Percentiles rank a stretch among this genome's conserved stretches.
Conservation (phyloP, 192 early-diverging fungal species). For the Irineochytrium annulatum region DNA sequence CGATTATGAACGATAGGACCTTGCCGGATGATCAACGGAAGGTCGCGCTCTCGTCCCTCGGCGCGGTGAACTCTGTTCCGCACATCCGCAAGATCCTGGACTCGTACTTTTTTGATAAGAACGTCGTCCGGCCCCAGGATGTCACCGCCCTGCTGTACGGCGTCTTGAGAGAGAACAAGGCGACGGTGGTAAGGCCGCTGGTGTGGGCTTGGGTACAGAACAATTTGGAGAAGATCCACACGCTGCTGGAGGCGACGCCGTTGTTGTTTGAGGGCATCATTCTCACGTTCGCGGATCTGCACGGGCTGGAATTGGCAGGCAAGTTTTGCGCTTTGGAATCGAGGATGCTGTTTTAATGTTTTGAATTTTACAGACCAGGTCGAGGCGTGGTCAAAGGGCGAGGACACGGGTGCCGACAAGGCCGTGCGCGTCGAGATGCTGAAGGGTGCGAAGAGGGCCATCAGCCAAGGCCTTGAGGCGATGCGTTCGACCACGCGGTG, state of each 20-base stretch:
- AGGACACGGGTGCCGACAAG: slow-evolving; percentile 14
- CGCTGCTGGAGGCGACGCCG: neutral
- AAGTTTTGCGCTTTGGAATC: too few relatives aligned
- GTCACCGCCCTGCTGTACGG: slow-evolving; percentile 6
- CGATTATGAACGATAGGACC: slow-evolving; percentile 32
- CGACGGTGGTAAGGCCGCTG: slow-evolving; percentile 12
- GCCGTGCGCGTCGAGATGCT: slow-evolving; percentile 27
- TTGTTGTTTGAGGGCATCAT: slow-evolving; percentile 4
- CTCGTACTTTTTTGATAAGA: slow-evolving; percentile 63
- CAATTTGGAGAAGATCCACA: slow-evolving; percentile 11
- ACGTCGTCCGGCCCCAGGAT: slow-evolving; percentile 50
- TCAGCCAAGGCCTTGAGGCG: slow-evolving; percentile 30
- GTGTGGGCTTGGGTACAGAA: slow-evolving; percentile 19
- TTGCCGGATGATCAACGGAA: slow-evolving; percentile 10
- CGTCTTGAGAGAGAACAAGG: neutral
- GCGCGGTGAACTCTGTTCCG: slow-evolving; percentile 39
- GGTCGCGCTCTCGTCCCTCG: slow-evolving; percentile 50
- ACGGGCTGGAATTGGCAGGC: too few relatives aligned
- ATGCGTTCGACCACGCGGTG: slow-evolving; percentile 14
- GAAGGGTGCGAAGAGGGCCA: slow-evolving; percentile 18
- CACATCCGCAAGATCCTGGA: slow-evolving; percentile 61
- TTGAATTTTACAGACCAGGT: slow-evolving; percentile 21
- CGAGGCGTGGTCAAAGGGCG: slow-evolving; percentile 29
- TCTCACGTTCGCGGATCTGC: too few relatives aligned
- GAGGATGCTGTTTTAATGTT: slow-evolving; percentile 7